phyloP scores from a whole-genome alignment of 306 rosid species.

The Begonia peltatifolia region DNA sequence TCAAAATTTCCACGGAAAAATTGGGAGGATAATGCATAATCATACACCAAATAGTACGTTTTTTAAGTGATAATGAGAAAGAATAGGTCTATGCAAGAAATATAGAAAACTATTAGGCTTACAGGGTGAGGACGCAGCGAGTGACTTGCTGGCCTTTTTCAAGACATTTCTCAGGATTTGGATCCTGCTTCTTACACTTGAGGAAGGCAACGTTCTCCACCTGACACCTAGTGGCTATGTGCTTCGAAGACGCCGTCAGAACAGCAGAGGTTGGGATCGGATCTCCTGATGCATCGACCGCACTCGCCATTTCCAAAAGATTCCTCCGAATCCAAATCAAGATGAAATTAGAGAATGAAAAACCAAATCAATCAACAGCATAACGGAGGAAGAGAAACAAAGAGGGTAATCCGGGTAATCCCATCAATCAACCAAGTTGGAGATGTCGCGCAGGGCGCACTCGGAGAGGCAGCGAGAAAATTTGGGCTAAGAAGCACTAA shows the following conservation, averaged over 20 bases:
- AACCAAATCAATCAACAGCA: too few relatives aligned
- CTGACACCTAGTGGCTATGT: slow-evolving; percentile 54
- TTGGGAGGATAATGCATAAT: too few relatives aligned
- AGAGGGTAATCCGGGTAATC: too few relatives aligned
- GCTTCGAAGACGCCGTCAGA: slow-evolving; percentile 83
- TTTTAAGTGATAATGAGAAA: not conserved
- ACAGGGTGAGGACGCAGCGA: slow-evolving; percentile 86
- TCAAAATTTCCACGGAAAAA: too few relatives aligned
- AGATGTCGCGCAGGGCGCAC: too few relatives aligned
- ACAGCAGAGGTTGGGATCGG: slow-evolving; percentile 93
- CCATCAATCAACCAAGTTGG: too few relatives aligned
- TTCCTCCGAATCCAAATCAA: too few relatives aligned
- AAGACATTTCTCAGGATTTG: slow-evolving; percentile 84
- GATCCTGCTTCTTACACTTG: slow-evolving; percentile 84
- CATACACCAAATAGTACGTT: too few relatives aligned
- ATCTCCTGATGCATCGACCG: slow-evolving; percentile 68
- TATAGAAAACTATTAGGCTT: slow-evolving; percentile 5
- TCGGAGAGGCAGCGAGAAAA: too few relatives aligned
- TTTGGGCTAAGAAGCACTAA: too few relatives aligned
- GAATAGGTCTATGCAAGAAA: not conserved
- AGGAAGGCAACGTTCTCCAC: slow-evolving; percentile 73
- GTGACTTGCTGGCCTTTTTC: slow-evolving; percentile 84
- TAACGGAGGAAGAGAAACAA: too few relatives aligned
- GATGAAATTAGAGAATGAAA: too few relatives aligned
- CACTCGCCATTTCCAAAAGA: slow-evolving; percentile 41